Conservation (phyloP, 176 grass and related monocot genomes). For the Hsuehochloa calcarea region DNA sequence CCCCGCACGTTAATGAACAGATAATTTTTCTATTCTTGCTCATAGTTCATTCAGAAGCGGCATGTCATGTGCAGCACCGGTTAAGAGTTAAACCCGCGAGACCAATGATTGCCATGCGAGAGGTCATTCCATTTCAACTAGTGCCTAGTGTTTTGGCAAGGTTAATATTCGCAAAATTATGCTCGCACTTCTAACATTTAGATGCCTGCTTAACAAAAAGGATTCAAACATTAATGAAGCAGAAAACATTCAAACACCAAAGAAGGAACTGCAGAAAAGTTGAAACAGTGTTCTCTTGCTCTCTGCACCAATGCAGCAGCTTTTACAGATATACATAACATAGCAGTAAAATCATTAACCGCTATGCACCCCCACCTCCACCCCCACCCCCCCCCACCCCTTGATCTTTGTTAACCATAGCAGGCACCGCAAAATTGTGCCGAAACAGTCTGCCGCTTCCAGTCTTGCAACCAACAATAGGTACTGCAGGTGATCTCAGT, state of each 20-base stretch:
- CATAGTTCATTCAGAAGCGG: neutral
- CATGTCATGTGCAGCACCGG: neutral
- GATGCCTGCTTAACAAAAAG: neutral
- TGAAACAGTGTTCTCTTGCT: neutral
- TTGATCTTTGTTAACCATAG: neutral
- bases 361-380: neutral
- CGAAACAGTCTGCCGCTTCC: neutral
- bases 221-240: neutral
- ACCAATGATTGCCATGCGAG: neutral
- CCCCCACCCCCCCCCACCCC: too few species aligned
- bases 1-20: neutral
- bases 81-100: neutral
- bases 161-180: neutral
- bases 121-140: neutral
- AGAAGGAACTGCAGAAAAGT: neutral
- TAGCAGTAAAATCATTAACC: neutral
- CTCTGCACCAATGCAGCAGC: neutral
- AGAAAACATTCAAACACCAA: neutral
- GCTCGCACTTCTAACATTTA: neutral
- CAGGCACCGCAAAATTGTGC: neutral
- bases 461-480: constrained; percentile 5
- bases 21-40: neutral
- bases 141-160: neutral
- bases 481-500: neutral
- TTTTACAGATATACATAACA: neutral